Evolutionary conservation across 768 basidiomycete species (phyloP), one percentile per base, ranked within the genome.

Genomic region (Lactifluus hygrophoroides): DNA sequence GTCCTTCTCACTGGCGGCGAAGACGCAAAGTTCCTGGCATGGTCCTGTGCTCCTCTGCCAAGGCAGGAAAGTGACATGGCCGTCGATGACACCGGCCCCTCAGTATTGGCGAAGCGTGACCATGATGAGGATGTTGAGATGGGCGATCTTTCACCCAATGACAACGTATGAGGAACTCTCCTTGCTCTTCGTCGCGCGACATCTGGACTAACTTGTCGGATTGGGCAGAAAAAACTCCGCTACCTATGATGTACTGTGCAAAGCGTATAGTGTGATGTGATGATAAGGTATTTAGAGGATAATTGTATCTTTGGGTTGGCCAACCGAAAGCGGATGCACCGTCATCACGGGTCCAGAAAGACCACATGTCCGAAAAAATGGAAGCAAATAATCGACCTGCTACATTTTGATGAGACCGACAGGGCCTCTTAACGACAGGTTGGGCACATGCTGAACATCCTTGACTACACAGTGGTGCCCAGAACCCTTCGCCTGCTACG

Each of bases 1-100:
- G 55, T 71, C n/a, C 61, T 73, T 25, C 65, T 73, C 23, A 70
- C 71, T 3, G 72, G 72, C 19, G 72, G 72, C 4, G 72, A 73
- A 56, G 72, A 73, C 42, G 67, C 68, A 6, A 67, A 65, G 37
- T 49, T 72, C 6, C 67, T 72, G 30, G 66, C 65, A 11, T 73
- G 72, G 72, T 49, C 65, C 5, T 64, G 65, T 16, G 65, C 65
- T 2, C 46, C 62, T 17, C 53, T 60, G n/a, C 32, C 60, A 10
- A 32, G 46, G 25, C 55, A 45, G 38, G 61, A 32, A 38, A 35
- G 23, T 9, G 50, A n/a, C 9, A 58, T 62, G 54, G 51, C 47
- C 11, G 21, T 54, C 14, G 21, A 25, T 19, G 35, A 17, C 32
- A 16, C 14, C 10, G 37, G 32, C 43, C 30, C 48, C 16, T 38